phyloP scores from a whole-genome alignment of 129 eudicot species.

The Helichrysum umbraculigerum region DNA sequence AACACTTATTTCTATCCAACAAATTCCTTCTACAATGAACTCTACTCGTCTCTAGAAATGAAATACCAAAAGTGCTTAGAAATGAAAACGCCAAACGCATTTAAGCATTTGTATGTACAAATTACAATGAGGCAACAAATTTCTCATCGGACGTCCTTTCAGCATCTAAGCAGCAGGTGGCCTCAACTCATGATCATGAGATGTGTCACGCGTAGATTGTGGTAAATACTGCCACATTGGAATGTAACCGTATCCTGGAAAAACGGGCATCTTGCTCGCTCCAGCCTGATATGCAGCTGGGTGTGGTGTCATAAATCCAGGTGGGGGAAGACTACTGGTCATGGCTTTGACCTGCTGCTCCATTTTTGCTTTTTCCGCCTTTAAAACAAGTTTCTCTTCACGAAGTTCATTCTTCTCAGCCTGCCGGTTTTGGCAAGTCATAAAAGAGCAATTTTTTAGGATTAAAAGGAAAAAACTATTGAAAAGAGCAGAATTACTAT shows the following conservation, averaged over 20 bases:
- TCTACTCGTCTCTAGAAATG: conserved; percentile 27
- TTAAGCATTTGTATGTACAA: conserved; percentile 31
- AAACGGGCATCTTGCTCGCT: conserved; percentile 62
- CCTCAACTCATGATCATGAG: conserved; percentile 91
- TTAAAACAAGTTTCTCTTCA: conserved; percentile 73
- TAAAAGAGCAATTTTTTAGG: not conserved
- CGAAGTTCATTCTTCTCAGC: conserved; percentile 94
- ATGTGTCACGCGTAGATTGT: conserved; percentile 57
- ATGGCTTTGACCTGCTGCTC: conserved; percentile 74
- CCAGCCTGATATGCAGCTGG: conserved; percentile 59
- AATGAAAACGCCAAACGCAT: conserved; percentile 19
- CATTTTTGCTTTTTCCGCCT: conserved; percentile 68
- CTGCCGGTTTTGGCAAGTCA: conserved; percentile 38
- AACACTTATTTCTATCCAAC: conserved; percentile 24
- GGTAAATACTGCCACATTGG: conserved; percentile 93
- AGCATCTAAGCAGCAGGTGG: conserved; percentile 81
- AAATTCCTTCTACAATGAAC: conserved; percentile 22
- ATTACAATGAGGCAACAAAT: conserved; percentile 24
- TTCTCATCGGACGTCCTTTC: conserved; percentile 1
- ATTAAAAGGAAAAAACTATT: not conserved
- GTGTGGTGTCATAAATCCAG: conserved; percentile 64
- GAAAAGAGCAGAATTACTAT: not conserved
- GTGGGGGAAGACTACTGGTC: conserved; percentile 41
- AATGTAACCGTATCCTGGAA: conserved; percentile 65
- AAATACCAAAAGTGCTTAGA: conserved; percentile 9